phyloP scores from a whole-genome alignment of 768 basidiomycete species.

The Albatrellus ellisii region DNA sequence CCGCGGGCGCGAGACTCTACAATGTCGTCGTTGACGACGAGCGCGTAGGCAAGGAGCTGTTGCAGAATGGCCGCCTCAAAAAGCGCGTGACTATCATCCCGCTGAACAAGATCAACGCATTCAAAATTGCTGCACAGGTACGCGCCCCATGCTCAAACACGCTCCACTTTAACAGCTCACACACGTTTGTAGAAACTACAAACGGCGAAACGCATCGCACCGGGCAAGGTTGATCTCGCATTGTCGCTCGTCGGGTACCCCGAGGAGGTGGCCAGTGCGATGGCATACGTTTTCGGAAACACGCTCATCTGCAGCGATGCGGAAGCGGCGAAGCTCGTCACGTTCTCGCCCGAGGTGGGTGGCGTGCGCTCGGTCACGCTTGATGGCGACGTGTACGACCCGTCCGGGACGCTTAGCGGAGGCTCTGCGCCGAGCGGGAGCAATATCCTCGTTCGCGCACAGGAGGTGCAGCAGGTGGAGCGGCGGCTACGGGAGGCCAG shows the following conservation, averaged over 20 bases:
- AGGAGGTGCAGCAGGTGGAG: slow-evolving; percentile 67
- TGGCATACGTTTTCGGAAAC: slow-evolving; percentile 89
- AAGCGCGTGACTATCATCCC: slow-evolving; percentile 92
- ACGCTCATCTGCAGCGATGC: slow-evolving; percentile 87
- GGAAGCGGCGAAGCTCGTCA: slow-evolving; percentile 74
- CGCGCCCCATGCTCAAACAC: slow-evolving; percentile 2
- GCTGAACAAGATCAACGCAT: slow-evolving; percentile 76
- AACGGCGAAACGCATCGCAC: slow-evolving; percentile 57
- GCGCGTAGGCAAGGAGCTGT: slow-evolving; percentile 70
- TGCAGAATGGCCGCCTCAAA: slow-evolving; percentile 66
- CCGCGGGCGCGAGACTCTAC: slow-evolving; percentile 80
- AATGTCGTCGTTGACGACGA: slow-evolving; percentile 94
- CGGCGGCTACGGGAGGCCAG: slow-evolving; percentile 37
- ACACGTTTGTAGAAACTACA: slow-evolving; percentile 49
- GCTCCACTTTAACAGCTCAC: neutral
- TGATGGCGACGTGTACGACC: slow-evolving; percentile 94
- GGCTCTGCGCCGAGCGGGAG: slow-evolving; percentile 72
- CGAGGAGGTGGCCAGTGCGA: slow-evolving; percentile 72
- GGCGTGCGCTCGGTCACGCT: slow-evolving; percentile 87
- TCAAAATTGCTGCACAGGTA: slow-evolving; percentile 38
- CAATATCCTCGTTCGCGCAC: slow-evolving; percentile 69
- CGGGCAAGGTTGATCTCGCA: slow-evolving; percentile 73
- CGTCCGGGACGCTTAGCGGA: slow-evolving; percentile 85
- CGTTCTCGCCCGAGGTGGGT: slow-evolving; percentile 57
- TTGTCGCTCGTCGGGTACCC: slow-evolving; percentile 82